Evolutionary conservation across 2,329 filamentous ascomycete genomes (phyloP).

Genomic region (Lachnellula hyalina): DNA sequence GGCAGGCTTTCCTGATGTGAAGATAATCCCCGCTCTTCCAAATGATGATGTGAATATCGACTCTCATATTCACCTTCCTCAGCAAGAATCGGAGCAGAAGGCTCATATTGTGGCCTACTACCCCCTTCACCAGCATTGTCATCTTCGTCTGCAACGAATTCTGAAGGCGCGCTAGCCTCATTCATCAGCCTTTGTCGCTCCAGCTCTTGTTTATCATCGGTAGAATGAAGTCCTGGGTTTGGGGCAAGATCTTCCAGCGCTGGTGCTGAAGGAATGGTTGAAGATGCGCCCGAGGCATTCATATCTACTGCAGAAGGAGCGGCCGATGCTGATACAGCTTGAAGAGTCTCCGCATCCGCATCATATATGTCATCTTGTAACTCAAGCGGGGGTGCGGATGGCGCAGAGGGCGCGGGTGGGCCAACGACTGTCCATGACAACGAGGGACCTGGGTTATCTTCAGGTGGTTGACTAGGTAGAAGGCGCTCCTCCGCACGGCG

Average conservation of each 20-base stretch:
- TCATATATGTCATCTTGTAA: constrained; percentile 49
- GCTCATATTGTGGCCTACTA: constrained; percentile 31
- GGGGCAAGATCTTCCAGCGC: constrained; percentile 22
- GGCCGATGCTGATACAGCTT: constrained; percentile 16
- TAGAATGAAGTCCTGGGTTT: constrained; percentile 19
- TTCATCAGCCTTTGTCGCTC: constrained; percentile 50
- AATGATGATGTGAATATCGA: constrained; percentile 15
- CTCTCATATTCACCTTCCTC: constrained; percentile 47
- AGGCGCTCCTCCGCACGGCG: constrained; percentile 72
- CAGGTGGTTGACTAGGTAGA: constrained; percentile 73
- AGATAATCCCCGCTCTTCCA: constrained; percentile 4
- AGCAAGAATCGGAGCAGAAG: constrained; percentile 53
- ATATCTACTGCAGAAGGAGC: constrained; percentile 1
- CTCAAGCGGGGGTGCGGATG: constrained; percentile 31
- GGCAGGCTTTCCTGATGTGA: constrained; percentile 24
- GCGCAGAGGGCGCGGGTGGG: constrained; percentile 40
- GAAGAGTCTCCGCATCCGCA: constrained; percentile 36
- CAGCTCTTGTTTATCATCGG: constrained; percentile 68
- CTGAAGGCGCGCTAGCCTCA: constrained; percentile 47
- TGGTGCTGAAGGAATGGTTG: constrained; percentile 17
- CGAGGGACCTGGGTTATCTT: constrained; percentile 38
- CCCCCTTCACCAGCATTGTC: constrained; percentile 29
- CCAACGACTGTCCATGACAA: constrained; percentile 30
- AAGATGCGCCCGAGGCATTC: constrained; percentile 8
- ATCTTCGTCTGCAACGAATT: constrained; percentile 45